A percentile compares a stretch with the other conserved stretches of the same genome.
Evolutionary conservation across 768 basidiomycete genomes (phyloP).

Genomic region (Pulveroboletus sp.): DNA sequence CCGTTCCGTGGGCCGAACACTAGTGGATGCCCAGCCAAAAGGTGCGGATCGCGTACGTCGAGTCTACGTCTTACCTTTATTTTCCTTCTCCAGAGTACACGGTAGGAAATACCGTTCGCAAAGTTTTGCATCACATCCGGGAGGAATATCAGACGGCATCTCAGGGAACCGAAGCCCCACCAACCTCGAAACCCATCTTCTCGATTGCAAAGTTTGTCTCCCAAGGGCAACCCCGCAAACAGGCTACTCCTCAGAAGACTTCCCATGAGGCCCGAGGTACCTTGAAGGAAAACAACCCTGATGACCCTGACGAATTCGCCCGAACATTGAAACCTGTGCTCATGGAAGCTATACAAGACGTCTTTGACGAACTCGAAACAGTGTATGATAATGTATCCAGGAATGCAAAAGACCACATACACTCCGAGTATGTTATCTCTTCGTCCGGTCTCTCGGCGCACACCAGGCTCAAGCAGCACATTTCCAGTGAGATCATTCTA

Average conservation of each 20-base stretch:
- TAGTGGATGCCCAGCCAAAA: constrained; percentile 93
- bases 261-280: constrained; percentile 48
- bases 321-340: constrained; percentile 83
- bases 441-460: not conserved
- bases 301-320: constrained; percentile 78
- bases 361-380: constrained; percentile 92
- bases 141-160: constrained; percentile 91
- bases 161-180: constrained; percentile 37
- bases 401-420: constrained; percentile 92
- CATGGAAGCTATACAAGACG: constrained; percentile 96
- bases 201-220: constrained; percentile 83
- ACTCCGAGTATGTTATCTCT: constrained; percentile 76
- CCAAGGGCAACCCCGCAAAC: constrained; percentile 61
- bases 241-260: constrained; percentile 37
- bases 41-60: constrained; percentile 43
- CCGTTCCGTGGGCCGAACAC: constrained; percentile 67
- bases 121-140: constrained; percentile 87
- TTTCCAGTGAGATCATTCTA: constrained; percentile 81
- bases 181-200: constrained; percentile 42
- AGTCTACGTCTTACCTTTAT: constrained; percentile 7
- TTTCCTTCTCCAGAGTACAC: constrained; percentile 65
- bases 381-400: constrained; percentile 94
- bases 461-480: not conserved
- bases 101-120: constrained; percentile 91
- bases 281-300: constrained; percentile 63